These are phyloP conservation scores for Fusarium foetens DNA, from an alignment of 2,329 filamentous ascomycete genomes.

Conservation along the genomic window DNA sequence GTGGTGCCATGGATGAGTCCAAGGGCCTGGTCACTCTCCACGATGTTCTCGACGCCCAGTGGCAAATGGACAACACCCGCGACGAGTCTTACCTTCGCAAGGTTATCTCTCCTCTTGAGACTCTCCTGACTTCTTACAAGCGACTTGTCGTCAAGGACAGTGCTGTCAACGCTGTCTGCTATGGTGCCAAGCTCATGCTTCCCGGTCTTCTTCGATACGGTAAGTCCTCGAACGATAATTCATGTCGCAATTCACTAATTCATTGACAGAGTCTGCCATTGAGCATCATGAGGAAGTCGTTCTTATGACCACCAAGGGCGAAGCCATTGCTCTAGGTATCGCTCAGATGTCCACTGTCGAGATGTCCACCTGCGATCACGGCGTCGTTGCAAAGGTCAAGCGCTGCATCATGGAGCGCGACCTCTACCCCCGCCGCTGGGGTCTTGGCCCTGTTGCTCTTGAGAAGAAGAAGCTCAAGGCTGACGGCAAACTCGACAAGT, in stretches of 20 bases:
- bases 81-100: constrained; percentile 92
- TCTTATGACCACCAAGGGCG: constrained; percentile 98
- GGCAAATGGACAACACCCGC: constrained; percentile 93
- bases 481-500: constrained; percentile 98
- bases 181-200: constrained; percentile 99
- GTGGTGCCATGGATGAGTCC: constrained; percentile 93
- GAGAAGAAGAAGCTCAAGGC: constrained; percentile 99
- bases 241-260: constrained; percentile 43
- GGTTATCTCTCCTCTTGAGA: constrained; percentile 94
- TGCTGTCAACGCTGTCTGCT: constrained; percentile 93
- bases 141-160: constrained; percentile 92
- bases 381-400: constrained; percentile 98
- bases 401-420: constrained; percentile 99
- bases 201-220: constrained; percentile 92
- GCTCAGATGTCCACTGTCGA: constrained; percentile 98
- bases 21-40: constrained; percentile 92
- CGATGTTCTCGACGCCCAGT: constrained; percentile 88
- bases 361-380: constrained; percentile 96
- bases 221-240: constrained; percentile 55
- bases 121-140: constrained; percentile 92
- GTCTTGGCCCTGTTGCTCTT: constrained; percentile 87
- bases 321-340: constrained; percentile 95
- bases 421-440: constrained; percentile 96
- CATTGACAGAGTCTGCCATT: constrained; percentile 77
- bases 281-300: constrained; percentile 97